Evolutionary conservation across 768 basidiomycete species (phyloP).

Genomic region (Mycena epipterygia): DNA sequence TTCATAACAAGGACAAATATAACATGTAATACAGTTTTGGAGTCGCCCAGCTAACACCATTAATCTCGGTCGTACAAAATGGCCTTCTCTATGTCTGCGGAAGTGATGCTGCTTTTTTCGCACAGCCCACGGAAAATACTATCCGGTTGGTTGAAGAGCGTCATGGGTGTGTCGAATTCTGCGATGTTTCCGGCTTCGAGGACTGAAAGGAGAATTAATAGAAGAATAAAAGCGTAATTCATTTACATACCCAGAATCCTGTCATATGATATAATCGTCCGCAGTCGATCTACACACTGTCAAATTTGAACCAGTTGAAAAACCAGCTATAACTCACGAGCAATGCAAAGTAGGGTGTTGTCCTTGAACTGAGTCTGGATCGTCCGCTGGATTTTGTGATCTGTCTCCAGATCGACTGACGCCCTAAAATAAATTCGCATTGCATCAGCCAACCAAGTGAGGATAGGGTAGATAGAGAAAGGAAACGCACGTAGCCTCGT

Average conservation of each 20-base stretch:
- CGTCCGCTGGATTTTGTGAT: conserved; percentile 85
- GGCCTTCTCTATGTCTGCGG: conserved; percentile 54
- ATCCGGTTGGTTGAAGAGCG: conserved; percentile 55
- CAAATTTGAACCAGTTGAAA: conserved; percentile 30
- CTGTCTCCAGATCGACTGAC: conserved; percentile 84
- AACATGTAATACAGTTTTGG: background rate
- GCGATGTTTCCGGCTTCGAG: conserved; percentile 73
- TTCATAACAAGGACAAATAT: background rate
- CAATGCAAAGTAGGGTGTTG: conserved; percentile 83
- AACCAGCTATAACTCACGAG: conserved; percentile 63
- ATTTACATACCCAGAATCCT: conserved; percentile 58
- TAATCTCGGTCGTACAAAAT: conserved; percentile 24
- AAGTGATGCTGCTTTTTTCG: conserved; percentile 58
- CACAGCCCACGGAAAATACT: conserved; percentile 67
- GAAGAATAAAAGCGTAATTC: background rate
- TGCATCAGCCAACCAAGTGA: background rate
- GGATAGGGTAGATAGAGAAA: conserved; percentile 7
- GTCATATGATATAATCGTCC: conserved; percentile 85
- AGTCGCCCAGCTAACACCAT: background rate
- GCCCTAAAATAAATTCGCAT: conserved; percentile 54
- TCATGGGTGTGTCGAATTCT: conserved; percentile 67
- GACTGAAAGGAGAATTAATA: conserved; percentile 49
- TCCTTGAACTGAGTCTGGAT: conserved; percentile 81
- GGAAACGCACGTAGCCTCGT: conserved; percentile 80
- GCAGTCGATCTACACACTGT: conserved; percentile 67